Percentiles rank a stretch among this genome's conserved stretches.
Evolutionary conservation across 495 filamentous ascomycete genomes (phyloP).

Genomic region (Xylaria curta): DNA sequence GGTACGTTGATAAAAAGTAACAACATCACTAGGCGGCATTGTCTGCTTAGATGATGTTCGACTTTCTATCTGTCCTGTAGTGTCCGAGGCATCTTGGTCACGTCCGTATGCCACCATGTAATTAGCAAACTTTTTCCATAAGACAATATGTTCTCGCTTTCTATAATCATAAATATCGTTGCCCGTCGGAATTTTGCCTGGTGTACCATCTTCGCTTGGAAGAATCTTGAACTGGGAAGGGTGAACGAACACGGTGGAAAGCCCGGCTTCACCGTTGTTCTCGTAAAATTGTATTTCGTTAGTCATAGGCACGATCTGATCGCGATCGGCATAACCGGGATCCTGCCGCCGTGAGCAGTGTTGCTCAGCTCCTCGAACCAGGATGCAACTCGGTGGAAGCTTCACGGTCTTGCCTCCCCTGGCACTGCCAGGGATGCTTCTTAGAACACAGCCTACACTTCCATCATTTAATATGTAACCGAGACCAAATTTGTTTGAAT

Average conservation of each 20-base stretch:
- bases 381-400: constrained; percentile 68
- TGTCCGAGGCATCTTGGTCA: constrained; percentile 57
- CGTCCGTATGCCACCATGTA: constrained; percentile 80
- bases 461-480: constrained; percentile 87
- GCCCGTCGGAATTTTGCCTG: constrained; percentile 59
- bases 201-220: constrained; percentile 56
- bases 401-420: constrained; percentile 52
- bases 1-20: constrained; percentile 88
- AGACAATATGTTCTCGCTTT: constrained; percentile 73
- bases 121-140: constrained; percentile 92
- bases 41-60: constrained; percentile 53
- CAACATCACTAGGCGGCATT: constrained; percentile 63
- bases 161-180: constrained; percentile 67
- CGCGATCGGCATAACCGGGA: constrained; percentile 61
- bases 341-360: constrained; percentile 63
- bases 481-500: constrained; percentile 87
- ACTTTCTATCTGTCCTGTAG: constrained; percentile 50
- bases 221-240: constrained; percentile 65
- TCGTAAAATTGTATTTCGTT: constrained; percentile 80
- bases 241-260: constrained; percentile 66
- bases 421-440: constrained; percentile 56
- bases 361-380: constrained; percentile 70
- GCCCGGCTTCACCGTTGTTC: constrained; percentile 68
- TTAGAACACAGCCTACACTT: constrained; percentile 81
- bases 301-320: constrained; percentile 69